These are phyloP conservation scores for Capronia americana DNA, from an alignment of 2,329 filamentous ascomycete species.

Conservation along the genomic window DNA sequence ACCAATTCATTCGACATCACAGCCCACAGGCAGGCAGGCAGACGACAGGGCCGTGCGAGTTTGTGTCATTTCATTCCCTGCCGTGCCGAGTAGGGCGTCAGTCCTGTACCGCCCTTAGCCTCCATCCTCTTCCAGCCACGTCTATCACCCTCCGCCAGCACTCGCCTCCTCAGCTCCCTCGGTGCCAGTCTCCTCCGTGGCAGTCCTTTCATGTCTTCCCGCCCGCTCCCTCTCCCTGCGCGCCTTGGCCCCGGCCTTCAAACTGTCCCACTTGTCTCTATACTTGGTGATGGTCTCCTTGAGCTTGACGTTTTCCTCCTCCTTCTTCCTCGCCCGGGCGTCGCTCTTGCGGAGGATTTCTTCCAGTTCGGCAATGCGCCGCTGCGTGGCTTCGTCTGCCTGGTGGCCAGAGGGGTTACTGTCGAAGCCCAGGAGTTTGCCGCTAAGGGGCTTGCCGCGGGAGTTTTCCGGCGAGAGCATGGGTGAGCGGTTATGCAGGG, in stretches of 20 bases:
- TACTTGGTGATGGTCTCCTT: conserved; percentile 62
- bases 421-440: conserved; percentile 11
- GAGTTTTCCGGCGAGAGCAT: conserved; percentile 38
- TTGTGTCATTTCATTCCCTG: background rate
- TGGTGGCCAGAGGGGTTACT: conserved; percentile 41
- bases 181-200: conserved; percentile 7
- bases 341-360: conserved; percentile 65
- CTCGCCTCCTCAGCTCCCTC: conserved; percentile 11
- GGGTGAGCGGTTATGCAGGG: conserved; percentile 49
- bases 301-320: conserved; percentile 66
- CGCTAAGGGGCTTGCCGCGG: conserved; percentile 32
- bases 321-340: conserved; percentile 69
- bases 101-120: background rate
- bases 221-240: conserved; percentile 44
- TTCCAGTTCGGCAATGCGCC: conserved; percentile 69
- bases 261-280: conserved; percentile 69
- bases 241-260: conserved; percentile 68
- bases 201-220: conserved; percentile 12
- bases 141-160: background rate
- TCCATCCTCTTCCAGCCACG: background rate
- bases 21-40: background rate
- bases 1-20: background rate
- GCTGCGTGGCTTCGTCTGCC: conserved; percentile 55
- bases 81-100: background rate
- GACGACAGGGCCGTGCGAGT: background rate